A percentile compares a stretch with the other conserved stretches of the same genome.
Conservation (phyloP, 371 early-diverging fungal genomes). For the Mucor piriformis region DNA sequence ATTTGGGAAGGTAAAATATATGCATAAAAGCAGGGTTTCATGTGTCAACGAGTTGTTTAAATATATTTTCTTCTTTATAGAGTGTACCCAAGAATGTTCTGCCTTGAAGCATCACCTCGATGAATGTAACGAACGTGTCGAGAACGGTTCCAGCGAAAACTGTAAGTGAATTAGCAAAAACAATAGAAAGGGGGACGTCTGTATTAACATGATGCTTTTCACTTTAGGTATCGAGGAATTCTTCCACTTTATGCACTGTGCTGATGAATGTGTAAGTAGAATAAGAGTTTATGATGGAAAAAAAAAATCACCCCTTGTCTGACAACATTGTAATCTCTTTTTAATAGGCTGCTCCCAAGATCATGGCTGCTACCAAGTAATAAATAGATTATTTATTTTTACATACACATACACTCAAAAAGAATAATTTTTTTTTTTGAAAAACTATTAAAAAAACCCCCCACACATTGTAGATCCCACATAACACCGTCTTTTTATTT, state of each 20-base stretch:
- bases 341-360: slow-evolving; percentile 53
- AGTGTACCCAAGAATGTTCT: slow-evolving; percentile 50
- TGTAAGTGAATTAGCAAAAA: slow-evolving; percentile 31
- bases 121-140: slow-evolving; percentile 61
- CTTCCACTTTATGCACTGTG: slow-evolving; percentile 64
- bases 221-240: slow-evolving; percentile 58
- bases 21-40: not conserved
- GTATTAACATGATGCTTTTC: not conserved
- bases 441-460: not conserved
- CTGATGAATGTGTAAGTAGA: slow-evolving; percentile 59
- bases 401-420: slow-evolving; percentile 2
- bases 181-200: too few relatives aligned
- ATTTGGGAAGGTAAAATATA: slow-evolving; percentile 49
- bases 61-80: slow-evolving; percentile 16
- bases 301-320: too few relatives aligned
- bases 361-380: slow-evolving; percentile 51
- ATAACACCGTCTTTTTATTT: too few relatives aligned
- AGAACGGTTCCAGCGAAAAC: slow-evolving; percentile 57
- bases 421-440: slow-evolving; percentile 6
- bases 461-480: too few relatives aligned
- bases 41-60: not conserved
- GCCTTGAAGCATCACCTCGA: slow-evolving; percentile 57
- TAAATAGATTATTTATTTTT: slow-evolving; percentile 19
- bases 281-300: too few relatives aligned
- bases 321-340: not conserved